Conservation (phyloP, 192 early-diverging fungal species). For the Coemansia sp. region DNA sequence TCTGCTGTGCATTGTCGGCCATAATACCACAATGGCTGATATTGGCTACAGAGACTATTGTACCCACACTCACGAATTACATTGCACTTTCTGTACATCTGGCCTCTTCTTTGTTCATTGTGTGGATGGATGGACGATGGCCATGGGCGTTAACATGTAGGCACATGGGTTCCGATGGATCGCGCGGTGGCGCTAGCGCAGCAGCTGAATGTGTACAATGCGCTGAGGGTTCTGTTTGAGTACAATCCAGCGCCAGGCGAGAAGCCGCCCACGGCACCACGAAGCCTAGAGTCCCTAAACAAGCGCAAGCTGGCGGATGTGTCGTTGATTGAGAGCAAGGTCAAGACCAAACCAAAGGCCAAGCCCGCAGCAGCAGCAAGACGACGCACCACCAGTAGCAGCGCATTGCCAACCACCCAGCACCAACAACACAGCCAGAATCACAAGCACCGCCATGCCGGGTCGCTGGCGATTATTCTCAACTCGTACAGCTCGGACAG, state of each 20-base stretch:
- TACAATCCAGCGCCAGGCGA: slow-evolving; percentile 45
- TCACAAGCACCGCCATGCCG: slow-evolving; percentile 8
- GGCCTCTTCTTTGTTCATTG: slow-evolving; percentile 4
- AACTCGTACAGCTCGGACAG: slow-evolving; percentile 11
- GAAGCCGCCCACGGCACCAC: slow-evolving; percentile 50
- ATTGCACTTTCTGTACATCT: background rate
- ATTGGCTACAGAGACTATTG: too few relatives aligned
- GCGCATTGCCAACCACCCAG: slow-evolving; percentile 1
- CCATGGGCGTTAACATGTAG: slow-evolving; percentile 16
- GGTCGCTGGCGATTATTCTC: slow-evolving; percentile 28
- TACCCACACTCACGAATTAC: too few relatives aligned
- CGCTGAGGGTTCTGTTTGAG: slow-evolving; percentile 40
- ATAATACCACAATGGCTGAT: background rate
- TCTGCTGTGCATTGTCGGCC: background rate
- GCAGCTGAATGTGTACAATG: slow-evolving; percentile 40
- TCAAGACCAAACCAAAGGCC: too few relatives aligned
- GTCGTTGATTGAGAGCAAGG: background rate
- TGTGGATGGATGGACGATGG: slow-evolving; percentile 1
- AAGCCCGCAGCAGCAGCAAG: slow-evolving; percentile 5
- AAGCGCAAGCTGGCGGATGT: slow-evolving; percentile 34
- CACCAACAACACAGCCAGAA: background rate
- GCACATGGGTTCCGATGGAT: slow-evolving; percentile 56
- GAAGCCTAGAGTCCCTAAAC: slow-evolving; percentile 52
- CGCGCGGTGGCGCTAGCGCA: slow-evolving; percentile 39
- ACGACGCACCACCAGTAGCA: slow-evolving; percentile 14